A percentile compares a stretch with the other conserved stretches of the same genome.
These are phyloP conservation scores for Aspergillus flavus DNA, from an alignment of 2,329 filamentous ascomycete species.

Conservation along the genomic window DNA sequence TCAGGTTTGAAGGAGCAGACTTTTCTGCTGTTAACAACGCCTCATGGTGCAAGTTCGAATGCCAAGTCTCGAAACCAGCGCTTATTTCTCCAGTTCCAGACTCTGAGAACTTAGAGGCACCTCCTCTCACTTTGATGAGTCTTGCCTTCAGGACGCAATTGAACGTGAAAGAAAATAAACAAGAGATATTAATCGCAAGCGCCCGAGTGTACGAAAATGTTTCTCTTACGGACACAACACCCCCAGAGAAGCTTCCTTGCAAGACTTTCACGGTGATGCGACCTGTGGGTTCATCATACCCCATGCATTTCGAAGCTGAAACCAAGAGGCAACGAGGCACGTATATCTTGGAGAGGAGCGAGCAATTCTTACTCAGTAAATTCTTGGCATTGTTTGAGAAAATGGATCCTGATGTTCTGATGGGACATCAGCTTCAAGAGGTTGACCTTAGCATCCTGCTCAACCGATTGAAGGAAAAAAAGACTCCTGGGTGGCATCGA, in stretches of 20 bases:
- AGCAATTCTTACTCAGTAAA: slow-evolving; percentile 81
- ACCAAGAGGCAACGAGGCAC: slow-evolving; percentile 73
- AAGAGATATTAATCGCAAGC: slow-evolving; percentile 90
- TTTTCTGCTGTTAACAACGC: slow-evolving; percentile 85
- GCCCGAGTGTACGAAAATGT: slow-evolving; percentile 92
- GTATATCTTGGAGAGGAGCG: slow-evolving; percentile 79
- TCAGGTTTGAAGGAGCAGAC: slow-evolving; percentile 84
- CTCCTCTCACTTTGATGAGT: slow-evolving; percentile 94
- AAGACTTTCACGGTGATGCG: slow-evolving; percentile 91
- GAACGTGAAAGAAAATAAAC: slow-evolving; percentile 91
- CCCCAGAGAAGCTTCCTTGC: slow-evolving; percentile 84
- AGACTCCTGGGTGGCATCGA: slow-evolving; percentile 91
- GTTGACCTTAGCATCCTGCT: slow-evolving; percentile 92
- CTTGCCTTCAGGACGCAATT: slow-evolving; percentile 83
- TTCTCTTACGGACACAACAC: slow-evolving; percentile 81
- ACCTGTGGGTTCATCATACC: slow-evolving; percentile 74
- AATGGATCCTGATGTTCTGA: slow-evolving; percentile 87
- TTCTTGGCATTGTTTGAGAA: slow-evolving; percentile 87
- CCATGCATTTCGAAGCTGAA: slow-evolving; percentile 81
- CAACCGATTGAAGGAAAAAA: slow-evolving; percentile 83
- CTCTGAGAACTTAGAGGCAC: slow-evolving; percentile 77
- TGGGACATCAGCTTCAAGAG: slow-evolving; percentile 95
- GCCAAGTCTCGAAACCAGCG: slow-evolving; percentile 76
- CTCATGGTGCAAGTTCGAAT: slow-evolving; percentile 95
- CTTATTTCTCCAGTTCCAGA: slow-evolving; percentile 73